Conservation (phyloP, 768 basidiomycete genomes). For the Pulveroboletus frians region DNA sequence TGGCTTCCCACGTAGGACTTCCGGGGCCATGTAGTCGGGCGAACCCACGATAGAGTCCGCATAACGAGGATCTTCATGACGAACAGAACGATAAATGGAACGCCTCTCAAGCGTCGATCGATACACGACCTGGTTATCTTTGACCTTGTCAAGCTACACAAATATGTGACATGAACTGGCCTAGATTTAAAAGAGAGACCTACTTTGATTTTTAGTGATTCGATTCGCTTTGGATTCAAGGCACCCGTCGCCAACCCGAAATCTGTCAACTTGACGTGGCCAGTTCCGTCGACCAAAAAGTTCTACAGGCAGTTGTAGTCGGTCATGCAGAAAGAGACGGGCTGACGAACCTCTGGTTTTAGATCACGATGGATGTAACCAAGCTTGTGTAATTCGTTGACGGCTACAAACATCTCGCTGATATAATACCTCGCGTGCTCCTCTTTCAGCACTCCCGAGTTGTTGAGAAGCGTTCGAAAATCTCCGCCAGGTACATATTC, state of each 20-base stretch:
- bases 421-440: slow-evolving; percentile 97
- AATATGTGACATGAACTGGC: slow-evolving; percentile 3
- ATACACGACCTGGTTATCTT: slow-evolving; percentile 84
- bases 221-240: slow-evolving; percentile 89
- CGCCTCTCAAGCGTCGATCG: slow-evolving; percentile 92
- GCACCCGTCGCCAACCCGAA: slow-evolving; percentile 97
- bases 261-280: slow-evolving; percentile 97
- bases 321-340: not conserved
- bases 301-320: slow-evolving; percentile 48
- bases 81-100: slow-evolving; percentile 89
- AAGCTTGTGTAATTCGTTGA: slow-evolving; percentile 91
- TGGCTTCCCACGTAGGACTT: slow-evolving; percentile 89
- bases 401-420: slow-evolving; percentile 94
- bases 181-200: slow-evolving; percentile 1
- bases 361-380: slow-evolving; percentile 98
- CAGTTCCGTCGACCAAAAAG: slow-evolving; percentile 91
- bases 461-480: slow-evolving; percentile 95
- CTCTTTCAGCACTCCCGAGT: slow-evolving; percentile 95
- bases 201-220: slow-evolving; percentile 90
- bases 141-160: slow-evolving; percentile 86
- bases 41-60: slow-evolving; percentile 98
- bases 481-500: slow-evolving; percentile 99
- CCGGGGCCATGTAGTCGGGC: slow-evolving; percentile 97
- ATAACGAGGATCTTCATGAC: slow-evolving; percentile 85
- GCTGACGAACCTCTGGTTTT: slow-evolving; percentile 81